A percentile compares a stretch with the other conserved stretches of the same genome.
phyloP scores from a whole-genome alignment of 2,329 filamentous ascomycete genomes.

The Monosporascus sp. region DNA sequence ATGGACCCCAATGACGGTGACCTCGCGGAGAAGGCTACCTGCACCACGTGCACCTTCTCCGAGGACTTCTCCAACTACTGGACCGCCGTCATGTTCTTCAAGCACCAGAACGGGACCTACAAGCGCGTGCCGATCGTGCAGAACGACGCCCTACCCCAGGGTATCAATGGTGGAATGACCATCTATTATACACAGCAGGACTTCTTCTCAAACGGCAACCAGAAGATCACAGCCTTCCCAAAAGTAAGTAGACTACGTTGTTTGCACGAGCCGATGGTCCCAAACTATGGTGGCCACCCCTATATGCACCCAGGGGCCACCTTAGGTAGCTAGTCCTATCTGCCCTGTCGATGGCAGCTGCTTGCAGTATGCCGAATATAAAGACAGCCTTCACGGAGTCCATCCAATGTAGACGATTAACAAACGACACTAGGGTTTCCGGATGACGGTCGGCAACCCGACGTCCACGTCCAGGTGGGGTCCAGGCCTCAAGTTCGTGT shows the following conservation, averaged over 20 bases:
- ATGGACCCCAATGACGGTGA: conserved; percentile 21
- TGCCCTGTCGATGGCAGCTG: too few relatives aligned
- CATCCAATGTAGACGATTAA: not conserved
- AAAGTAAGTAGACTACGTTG: conserved; percentile 21
- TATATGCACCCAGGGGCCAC: not conserved
- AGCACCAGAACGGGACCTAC: conserved; percentile 25
- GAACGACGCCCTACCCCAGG: conserved; percentile 20
- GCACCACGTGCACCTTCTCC: conserved; percentile 25
- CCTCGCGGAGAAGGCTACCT: conserved; percentile 17
- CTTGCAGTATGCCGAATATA: not conserved
- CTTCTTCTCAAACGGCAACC: conserved; percentile 23
- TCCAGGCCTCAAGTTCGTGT: conserved; percentile 34
- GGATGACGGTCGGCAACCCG: conserved; percentile 35
- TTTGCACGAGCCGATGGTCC: not conserved
- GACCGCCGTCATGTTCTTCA: conserved; percentile 26
- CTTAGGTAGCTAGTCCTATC: not conserved
- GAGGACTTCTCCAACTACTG: conserved; percentile 27
- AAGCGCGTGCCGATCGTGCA: conserved; percentile 25
- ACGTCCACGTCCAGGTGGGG: conserved; percentile 26
- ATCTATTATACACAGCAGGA: conserved; percentile 27
- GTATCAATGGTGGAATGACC: conserved; percentile 25
- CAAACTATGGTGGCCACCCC: not conserved
- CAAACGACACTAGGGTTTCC: conserved; percentile 29
- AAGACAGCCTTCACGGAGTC: not conserved
- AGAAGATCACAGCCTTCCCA: conserved; percentile 38